These are phyloP conservation scores for Coprinellus micaceus DNA, from an alignment of 768 basidiomycete genomes.

Conservation along the genomic window DNA sequence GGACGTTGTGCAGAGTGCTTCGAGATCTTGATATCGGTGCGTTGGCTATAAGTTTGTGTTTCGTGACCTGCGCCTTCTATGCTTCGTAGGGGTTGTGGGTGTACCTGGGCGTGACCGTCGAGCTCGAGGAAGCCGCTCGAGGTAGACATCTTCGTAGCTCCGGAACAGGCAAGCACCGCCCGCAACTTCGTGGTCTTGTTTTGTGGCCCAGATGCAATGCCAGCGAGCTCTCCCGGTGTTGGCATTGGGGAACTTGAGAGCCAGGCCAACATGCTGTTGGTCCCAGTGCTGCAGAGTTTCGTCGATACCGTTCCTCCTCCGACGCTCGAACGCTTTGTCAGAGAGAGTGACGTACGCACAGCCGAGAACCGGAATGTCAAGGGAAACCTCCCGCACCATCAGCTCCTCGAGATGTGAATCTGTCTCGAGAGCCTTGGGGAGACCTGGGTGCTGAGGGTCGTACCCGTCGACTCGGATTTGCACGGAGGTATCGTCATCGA, in stretches of 20 bases:
- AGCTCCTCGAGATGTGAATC: slow-evolving; percentile 38
- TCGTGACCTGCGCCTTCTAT: slow-evolving; percentile 25
- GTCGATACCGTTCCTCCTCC: slow-evolving; percentile 26
- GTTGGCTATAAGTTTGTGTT: background rate
- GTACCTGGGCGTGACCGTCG: background rate
- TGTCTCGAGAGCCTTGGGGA: slow-evolving; percentile 61
- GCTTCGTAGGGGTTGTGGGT: slow-evolving; percentile 26
- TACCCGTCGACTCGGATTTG: slow-evolving; percentile 64
- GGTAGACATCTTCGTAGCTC: slow-evolving; percentile 59
- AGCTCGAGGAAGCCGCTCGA: slow-evolving; percentile 39
- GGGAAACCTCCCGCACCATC: slow-evolving; percentile 25
- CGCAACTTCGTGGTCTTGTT: slow-evolving; percentile 45
- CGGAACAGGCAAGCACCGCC: slow-evolving; percentile 45
- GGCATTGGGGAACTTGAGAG: slow-evolving; percentile 50
- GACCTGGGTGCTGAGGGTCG: slow-evolving; percentile 49
- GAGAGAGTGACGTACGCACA: slow-evolving; percentile 52
- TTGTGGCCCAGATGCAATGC: slow-evolving; percentile 66
- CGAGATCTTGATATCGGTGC: too few relatives aligned
- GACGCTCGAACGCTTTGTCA: slow-evolving; percentile 53
- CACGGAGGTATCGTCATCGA: slow-evolving; percentile 38
- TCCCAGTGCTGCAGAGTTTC: slow-evolving; percentile 34
- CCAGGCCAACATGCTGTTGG: slow-evolving; percentile 46
- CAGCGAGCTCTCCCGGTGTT: slow-evolving; percentile 29
- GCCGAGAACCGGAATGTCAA: slow-evolving; percentile 44
- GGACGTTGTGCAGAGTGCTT: too few relatives aligned